Conservation (phyloP, 768 basidiomycete species). For the Mycena pura region DNA sequence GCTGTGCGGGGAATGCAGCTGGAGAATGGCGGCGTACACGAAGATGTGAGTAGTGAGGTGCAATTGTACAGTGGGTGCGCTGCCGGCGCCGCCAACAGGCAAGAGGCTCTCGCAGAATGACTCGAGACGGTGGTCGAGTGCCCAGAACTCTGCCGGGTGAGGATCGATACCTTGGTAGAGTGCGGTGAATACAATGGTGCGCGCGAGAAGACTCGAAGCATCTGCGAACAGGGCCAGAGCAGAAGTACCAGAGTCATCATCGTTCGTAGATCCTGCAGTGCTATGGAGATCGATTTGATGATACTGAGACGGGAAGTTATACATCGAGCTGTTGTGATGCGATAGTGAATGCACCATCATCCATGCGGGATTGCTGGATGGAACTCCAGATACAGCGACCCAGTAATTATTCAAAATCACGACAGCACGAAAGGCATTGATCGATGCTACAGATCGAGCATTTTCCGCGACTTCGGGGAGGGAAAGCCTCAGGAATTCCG, state of each 20-base stretch:
- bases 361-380: slow-evolving; percentile 12
- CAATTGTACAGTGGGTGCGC: too few species aligned
- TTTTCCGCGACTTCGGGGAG: background rate
- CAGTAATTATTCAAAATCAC: slow-evolving; percentile 17
- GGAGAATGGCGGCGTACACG: slow-evolving; percentile 7
- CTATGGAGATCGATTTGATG: background rate
- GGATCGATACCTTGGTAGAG: background rate
- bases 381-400: slow-evolving; percentile 7
- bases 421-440: slow-evolving; percentile 16
- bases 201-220: slow-evolving; percentile 13
- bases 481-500: background rate
- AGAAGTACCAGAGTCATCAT: background rate
- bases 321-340: background rate
- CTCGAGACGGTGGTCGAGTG: background rate
- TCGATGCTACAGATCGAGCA: background rate
- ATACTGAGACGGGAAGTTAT: background rate
- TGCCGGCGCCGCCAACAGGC: background rate
- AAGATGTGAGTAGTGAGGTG: background rate
- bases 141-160: background rate
- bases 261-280: too few species aligned
- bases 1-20: slow-evolving; percentile 1
- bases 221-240: background rate
- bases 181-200: background rate
- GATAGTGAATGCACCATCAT: background rate
- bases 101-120: background rate